Conservation (phyloP, 352 stramenopile genomes). For the Phytophthora capsici region DNA sequence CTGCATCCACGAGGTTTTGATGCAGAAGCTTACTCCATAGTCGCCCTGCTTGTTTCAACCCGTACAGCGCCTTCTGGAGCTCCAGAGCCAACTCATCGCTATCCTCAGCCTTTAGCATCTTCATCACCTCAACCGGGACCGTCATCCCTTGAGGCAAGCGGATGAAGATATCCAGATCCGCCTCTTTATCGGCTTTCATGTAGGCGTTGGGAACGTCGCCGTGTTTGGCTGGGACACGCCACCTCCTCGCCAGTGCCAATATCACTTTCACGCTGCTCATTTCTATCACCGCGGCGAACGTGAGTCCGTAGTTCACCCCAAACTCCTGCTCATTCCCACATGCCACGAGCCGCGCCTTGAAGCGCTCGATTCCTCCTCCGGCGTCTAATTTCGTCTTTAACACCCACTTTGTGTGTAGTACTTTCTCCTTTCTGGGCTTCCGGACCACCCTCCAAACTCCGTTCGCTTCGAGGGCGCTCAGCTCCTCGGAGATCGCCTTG, state of each 20-base stretch:
- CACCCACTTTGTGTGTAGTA: not conserved
- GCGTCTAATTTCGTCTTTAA: not conserved
- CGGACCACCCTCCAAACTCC: no score
- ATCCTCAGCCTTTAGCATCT: not conserved
- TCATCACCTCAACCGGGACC: not conserved
- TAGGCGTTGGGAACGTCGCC: constrained; percentile 1
- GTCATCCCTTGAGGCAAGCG: not conserved
- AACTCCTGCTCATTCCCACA: constrained; percentile 2
- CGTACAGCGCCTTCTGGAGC: not conserved
- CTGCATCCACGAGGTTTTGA: not conserved
- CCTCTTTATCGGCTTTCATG: not conserved
- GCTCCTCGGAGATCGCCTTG: no score
- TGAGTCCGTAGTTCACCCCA: not conserved
- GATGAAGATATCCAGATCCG: constrained; percentile 1
- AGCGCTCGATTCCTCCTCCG: no score
- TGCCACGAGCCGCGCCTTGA: no score
- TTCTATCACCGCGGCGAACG: not conserved
- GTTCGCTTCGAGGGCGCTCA: no score
- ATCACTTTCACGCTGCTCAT: not conserved
- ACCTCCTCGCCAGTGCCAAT: not conserved
- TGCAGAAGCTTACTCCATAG: not conserved
- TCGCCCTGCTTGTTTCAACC: not conserved
- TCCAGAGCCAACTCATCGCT: not conserved
- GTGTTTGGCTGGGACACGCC: not conserved
- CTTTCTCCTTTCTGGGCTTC: not conserved